A percentile compares a stretch with the other conserved stretches of the same genome.
phyloP scores from a whole-genome alignment of 108 stramenopile species.

The Pseudonitzschia pungens region DNA sequence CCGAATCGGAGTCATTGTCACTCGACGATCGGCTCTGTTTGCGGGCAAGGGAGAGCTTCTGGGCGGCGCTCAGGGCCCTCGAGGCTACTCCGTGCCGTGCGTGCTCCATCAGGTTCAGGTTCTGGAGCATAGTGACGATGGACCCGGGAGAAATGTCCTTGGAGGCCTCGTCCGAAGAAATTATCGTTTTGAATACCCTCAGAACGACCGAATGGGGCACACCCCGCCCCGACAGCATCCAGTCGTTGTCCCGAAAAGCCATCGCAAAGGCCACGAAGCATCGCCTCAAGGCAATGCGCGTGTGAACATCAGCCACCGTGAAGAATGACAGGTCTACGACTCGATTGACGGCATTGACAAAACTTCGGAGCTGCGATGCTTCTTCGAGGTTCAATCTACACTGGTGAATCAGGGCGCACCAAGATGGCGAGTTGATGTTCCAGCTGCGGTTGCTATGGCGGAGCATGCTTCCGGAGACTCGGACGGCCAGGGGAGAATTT shows the following conservation, averaged over 20 bases:
- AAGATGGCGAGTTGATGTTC: slow-evolving; percentile 79
- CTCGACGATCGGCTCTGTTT: slow-evolving; percentile 25
- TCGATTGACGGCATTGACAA: slow-evolving; percentile 76
- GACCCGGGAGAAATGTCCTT: slow-evolving; percentile 30
- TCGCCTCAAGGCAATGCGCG: slow-evolving; percentile 59
- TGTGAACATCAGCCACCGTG: slow-evolving; percentile 56
- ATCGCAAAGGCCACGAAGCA: slow-evolving; percentile 86
- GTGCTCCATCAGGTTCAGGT: slow-evolving; percentile 76
- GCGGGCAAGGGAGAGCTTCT: slow-evolving; percentile 19
- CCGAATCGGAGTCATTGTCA: slow-evolving; percentile 35
- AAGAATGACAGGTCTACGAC: slow-evolving; percentile 80
- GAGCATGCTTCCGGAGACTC: slow-evolving; percentile 84
- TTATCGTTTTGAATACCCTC: slow-evolving; percentile 65
- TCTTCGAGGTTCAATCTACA: slow-evolving; percentile 80
- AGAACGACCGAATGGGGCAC: slow-evolving; percentile 78
- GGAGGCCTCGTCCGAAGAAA: slow-evolving; percentile 45
- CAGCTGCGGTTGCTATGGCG: slow-evolving; percentile 79
- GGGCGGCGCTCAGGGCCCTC: slow-evolving; percentile 17
- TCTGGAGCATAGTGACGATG: slow-evolving; percentile 67
- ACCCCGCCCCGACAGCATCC: slow-evolving; percentile 72
- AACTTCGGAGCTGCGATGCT: slow-evolving; percentile 81
- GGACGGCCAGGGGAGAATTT: slow-evolving; percentile 81
- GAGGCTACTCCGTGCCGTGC: slow-evolving; percentile 63
- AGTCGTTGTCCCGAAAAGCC: slow-evolving; percentile 82
- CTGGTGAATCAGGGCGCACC: slow-evolving; percentile 73